Conservation (phyloP, 2,329 filamentous ascomycete species). For the Penicillium griseofulvum region DNA sequence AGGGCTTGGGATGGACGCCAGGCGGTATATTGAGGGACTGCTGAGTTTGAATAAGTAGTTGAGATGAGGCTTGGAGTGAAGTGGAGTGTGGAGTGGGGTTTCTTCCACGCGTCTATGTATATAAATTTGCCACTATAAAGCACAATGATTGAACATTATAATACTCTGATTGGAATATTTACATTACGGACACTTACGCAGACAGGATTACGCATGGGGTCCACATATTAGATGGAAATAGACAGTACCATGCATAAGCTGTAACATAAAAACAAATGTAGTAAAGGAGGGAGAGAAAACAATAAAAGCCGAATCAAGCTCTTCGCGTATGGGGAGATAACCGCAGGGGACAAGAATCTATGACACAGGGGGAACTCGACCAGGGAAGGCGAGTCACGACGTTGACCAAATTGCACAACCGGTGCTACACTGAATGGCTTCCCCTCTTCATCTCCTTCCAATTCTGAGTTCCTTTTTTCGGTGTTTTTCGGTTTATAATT, state of each 20-base stretch:
- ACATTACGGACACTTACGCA: neutral
- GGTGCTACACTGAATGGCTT: slow-evolving; percentile 15
- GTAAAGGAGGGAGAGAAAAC: slow-evolving; percentile 14
- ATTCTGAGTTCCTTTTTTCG: slow-evolving; percentile 9
- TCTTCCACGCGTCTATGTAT: neutral
- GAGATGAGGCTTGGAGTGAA: slow-evolving; percentile 4
- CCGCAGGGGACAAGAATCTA: slow-evolving; percentile 29
- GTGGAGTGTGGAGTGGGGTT: neutral
- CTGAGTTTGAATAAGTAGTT: slow-evolving; percentile 43
- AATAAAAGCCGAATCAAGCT: slow-evolving; percentile 21
- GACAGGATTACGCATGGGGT: neutral
- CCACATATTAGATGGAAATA: slow-evolving; percentile 12
- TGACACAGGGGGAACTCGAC: slow-evolving; percentile 21
- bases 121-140: neutral
- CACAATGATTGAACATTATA: neutral
- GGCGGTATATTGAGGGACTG: slow-evolving; percentile 47
- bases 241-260: slow-evolving; percentile 36
- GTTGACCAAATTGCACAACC: slow-evolving; percentile 12
- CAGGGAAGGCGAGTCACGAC: slow-evolving; percentile 11
- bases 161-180: neutral
- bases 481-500: slow-evolving; percentile 20
- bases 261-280: slow-evolving; percentile 28
- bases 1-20: slow-evolving; percentile 47
- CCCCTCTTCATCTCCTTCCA: slow-evolving; percentile 1
- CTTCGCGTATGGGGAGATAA: slow-evolving; percentile 25